A percentile compares a stretch with the other conserved stretches of the same genome.
Conservation (phyloP, 768 basidiomycete species). For the Serendipita indica region DNA sequence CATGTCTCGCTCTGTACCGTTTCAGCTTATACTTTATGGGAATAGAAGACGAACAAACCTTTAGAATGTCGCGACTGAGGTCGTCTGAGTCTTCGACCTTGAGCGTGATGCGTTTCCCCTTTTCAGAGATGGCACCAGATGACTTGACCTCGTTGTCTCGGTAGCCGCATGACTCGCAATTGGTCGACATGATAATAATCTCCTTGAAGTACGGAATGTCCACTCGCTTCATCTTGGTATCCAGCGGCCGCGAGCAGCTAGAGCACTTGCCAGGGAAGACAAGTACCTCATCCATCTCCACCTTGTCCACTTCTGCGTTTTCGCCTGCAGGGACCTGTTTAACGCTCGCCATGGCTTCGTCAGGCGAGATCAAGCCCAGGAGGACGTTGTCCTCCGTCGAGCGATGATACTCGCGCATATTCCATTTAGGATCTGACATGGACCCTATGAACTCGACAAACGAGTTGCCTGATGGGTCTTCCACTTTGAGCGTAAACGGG, state of each 20-base stretch:
- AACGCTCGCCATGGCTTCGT: constrained; percentile 25
- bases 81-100: constrained; percentile 89
- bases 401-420: constrained; percentile 64
- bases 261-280: constrained; percentile 80
- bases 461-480: constrained; percentile 94
- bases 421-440: constrained; percentile 89
- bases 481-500: constrained; percentile 67
- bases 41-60: constrained; percentile 36
- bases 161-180: constrained; percentile 90
- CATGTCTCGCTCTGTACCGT: constrained; percentile 71
- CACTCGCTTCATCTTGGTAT: constrained; percentile 93
- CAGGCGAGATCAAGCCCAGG: constrained; percentile 50
- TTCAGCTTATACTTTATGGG: neutral
- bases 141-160: constrained; percentile 97
- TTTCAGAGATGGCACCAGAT: constrained; percentile 71
- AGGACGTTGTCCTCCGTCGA: constrained; percentile 65
- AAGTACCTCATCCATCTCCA: constrained; percentile 66
- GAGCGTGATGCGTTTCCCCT: constrained; percentile 76
- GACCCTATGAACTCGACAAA: constrained; percentile 82
- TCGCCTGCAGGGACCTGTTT: constrained; percentile 13
- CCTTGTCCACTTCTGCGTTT: constrained; percentile 13
- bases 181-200: constrained; percentile 94
- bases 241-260: constrained; percentile 65
- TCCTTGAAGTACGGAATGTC: constrained; percentile 98
- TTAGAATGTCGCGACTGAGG: constrained; percentile 81